Percentiles rank a stretch among this genome's conserved stretches.
phyloP scores from a whole-genome alignment of 2,329 filamentous ascomycete species.

The Botrytis hyacinthi region DNA sequence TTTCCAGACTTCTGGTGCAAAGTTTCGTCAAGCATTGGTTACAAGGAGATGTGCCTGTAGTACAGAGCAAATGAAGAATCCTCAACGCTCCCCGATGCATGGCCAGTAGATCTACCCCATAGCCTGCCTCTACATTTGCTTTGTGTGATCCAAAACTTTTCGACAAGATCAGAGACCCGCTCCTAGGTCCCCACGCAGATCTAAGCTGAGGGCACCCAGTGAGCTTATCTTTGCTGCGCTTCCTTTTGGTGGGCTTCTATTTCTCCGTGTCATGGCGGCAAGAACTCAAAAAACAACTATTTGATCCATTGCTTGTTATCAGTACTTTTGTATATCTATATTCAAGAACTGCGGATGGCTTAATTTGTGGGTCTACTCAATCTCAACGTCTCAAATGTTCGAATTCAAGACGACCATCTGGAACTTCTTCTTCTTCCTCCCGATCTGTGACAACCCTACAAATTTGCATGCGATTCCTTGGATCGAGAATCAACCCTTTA shows the following conservation, averaged over 20 bases:
- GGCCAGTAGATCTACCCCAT: background rate
- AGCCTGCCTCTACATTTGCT: background rate
- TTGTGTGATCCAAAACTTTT: fast-evolving
- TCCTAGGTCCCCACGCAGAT: background rate
- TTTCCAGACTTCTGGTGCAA: background rate
- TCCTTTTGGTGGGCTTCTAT: background rate
- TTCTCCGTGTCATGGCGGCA: background rate
- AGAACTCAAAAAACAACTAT: background rate
- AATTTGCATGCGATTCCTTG: background rate
- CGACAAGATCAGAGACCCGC: background rate
- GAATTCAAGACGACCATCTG: background rate
- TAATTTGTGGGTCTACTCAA: background rate
- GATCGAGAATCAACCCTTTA: background rate
- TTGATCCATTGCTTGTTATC: background rate
- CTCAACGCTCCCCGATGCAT: background rate
- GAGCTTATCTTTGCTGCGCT: background rate
- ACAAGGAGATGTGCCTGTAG: background rate
- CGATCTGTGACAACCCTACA: background rate
- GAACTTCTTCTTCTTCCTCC: background rate
- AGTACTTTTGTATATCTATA: background rate
- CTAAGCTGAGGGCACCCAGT: background rate
- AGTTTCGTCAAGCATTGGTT: background rate
- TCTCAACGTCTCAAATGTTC: background rate
- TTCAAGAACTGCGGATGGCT: background rate
- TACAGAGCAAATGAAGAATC: too few species aligned